Evolutionary conservation across 2,329 filamentous ascomycete species (phyloP).

Genomic region (Colletotrichum agaves): DNA sequence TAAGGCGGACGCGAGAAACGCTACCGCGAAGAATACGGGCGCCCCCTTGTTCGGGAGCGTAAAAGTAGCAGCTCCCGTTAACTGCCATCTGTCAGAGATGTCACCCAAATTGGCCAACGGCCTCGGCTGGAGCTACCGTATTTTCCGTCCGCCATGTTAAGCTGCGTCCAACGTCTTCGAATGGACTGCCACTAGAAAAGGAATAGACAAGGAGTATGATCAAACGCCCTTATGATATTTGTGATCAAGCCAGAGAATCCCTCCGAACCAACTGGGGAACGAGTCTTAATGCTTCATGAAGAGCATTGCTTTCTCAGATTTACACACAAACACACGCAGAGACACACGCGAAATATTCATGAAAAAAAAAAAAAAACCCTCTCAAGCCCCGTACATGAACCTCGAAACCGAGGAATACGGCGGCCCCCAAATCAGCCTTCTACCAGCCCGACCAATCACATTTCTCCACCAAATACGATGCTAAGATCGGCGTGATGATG

Average conservation of each 20-base stretch:
- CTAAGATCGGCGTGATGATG: constrained; percentile 16
- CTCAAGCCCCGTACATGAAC: not conserved
- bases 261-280: too few relatives aligned
- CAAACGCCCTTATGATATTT: too few relatives aligned
- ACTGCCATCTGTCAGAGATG: constrained; percentile 43
- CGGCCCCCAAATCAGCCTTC: constrained; percentile 32
- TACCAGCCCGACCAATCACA: constrained; percentile 19
- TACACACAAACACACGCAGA: too few relatives aligned
- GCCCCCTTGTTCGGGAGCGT: constrained; percentile 60
- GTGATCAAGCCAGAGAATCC: too few relatives aligned
- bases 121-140: constrained; percentile 41
- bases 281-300: too few relatives aligned
- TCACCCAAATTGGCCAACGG: not conserved
- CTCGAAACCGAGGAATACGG: constrained; percentile 40
- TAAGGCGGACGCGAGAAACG: constrained; percentile 51
- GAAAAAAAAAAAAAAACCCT: not conserved
- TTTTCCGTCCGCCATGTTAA: constrained; percentile 46
- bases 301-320: too few relatives aligned
- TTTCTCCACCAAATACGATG: constrained; percentile 23
- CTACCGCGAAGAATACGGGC: constrained; percentile 57
- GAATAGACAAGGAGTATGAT: too few relatives aligned
- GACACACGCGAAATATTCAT: too few relatives aligned
- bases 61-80: constrained; percentile 57
- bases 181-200: too few relatives aligned
- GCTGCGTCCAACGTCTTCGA: too few relatives aligned